Evolutionary conservation across 2,329 filamentous ascomycete genomes (phyloP).

Genomic region (Phialophora tarda): DNA sequence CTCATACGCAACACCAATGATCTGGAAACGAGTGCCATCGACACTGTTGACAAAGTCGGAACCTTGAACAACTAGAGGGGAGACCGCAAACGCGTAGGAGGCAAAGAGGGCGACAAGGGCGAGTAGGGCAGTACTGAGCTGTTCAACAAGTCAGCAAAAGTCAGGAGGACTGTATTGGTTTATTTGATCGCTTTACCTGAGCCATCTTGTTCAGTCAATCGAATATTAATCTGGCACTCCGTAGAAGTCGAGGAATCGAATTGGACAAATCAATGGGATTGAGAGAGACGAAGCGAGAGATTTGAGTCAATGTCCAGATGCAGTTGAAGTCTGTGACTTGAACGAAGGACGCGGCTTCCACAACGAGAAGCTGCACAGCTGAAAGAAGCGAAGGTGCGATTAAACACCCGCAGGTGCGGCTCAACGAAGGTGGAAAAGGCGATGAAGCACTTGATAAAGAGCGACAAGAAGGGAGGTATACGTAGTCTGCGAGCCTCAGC

Average conservation of each 20-base stretch:
- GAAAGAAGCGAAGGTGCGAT: constrained; percentile 23
- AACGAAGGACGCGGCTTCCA: constrained; percentile 30
- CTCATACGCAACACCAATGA: constrained; percentile 65
- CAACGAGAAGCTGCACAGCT: constrained; percentile 12
- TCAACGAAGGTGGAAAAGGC: constrained; percentile 26
- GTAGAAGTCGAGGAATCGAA: constrained; percentile 22
- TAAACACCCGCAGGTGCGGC: constrained; percentile 29
- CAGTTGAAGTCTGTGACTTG: constrained; percentile 6
- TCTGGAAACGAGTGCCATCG: constrained; percentile 64
- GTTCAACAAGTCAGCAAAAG: constrained; percentile 18
- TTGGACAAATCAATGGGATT: constrained; percentile 10
- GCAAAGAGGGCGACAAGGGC: constrained; percentile 50
- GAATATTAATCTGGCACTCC: neutral
- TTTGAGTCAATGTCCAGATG: constrained; percentile 3
- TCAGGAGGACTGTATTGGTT: neutral
- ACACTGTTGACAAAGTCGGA: constrained; percentile 67
- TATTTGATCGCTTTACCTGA: constrained; percentile 25
- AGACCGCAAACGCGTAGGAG: constrained; percentile 58
- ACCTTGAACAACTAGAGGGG: constrained; percentile 62
- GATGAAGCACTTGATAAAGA: constrained; percentile 12
- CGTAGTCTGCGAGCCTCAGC: constrained; percentile 4
- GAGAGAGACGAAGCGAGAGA: constrained; percentile 24
- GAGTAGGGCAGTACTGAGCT: constrained; percentile 36
- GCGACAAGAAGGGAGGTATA: constrained; percentile 12
- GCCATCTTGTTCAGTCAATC: constrained; percentile 28